Evolutionary conservation across 495 filamentous ascomycete species (phyloP).

Genomic region (Xylaria palmicola): DNA sequence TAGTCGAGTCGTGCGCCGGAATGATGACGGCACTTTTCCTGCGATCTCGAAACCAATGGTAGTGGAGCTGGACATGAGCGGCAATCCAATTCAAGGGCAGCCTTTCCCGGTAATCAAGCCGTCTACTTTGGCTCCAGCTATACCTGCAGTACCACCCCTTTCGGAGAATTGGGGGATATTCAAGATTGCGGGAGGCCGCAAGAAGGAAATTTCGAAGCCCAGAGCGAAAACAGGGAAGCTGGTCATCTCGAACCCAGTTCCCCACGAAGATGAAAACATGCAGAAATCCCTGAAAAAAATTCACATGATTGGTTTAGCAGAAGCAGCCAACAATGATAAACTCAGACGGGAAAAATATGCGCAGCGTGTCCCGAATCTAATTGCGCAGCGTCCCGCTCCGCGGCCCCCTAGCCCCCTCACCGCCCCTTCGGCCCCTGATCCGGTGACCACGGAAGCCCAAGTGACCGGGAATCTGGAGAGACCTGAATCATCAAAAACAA

Average conservation of each 20-base stretch:
- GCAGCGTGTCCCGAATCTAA: conserved; percentile 28
- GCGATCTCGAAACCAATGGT: conserved; percentile 22
- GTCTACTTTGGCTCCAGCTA: not conserved
- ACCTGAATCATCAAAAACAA: conserved; percentile 22
- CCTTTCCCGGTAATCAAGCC: conserved; percentile 11
- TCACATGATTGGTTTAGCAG: conserved; percentile 45
- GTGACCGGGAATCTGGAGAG: conserved; percentile 27
- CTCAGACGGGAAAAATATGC: conserved; percentile 42
- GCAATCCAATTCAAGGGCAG: conserved; percentile 17
- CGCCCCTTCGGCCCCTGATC: conserved; percentile 31
- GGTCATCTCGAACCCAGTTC: conserved; percentile 50
- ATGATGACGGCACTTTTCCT: conserved; percentile 20
- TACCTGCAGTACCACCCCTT: not conserved
- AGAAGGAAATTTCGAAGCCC: conserved; percentile 26
- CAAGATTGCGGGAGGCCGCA: conserved; percentile 24
- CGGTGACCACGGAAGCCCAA: conserved; percentile 41
- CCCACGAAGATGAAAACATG: conserved; percentile 34
- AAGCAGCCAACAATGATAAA: conserved; percentile 47
- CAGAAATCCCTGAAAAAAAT: conserved; percentile 45
- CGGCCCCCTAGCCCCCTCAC: conserved; percentile 26
- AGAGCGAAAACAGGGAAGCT: conserved; percentile 36
- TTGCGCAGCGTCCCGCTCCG: conserved; percentile 40
- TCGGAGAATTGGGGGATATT: not conserved
- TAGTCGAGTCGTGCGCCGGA: conserved; percentile 20
- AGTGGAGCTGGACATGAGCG: not conserved